phyloP scores from a whole-genome alignment of 2,329 filamentous ascomycete genomes.

The Colletotrichum higginsianum region DNA sequence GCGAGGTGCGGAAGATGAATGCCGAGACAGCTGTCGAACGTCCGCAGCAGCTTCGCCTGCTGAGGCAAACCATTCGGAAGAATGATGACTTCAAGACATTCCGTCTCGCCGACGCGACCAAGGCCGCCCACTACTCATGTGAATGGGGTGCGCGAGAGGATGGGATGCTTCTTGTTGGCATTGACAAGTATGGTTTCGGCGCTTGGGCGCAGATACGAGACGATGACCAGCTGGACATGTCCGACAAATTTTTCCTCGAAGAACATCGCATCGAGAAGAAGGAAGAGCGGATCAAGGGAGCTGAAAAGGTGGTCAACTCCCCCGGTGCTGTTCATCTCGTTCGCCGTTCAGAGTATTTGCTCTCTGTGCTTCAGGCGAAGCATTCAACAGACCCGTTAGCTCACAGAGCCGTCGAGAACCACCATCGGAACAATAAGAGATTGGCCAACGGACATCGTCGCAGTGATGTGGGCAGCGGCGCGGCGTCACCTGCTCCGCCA shows the following conservation, averaged over 20 bases:
- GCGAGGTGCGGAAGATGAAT: conserved; percentile 93
- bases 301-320: conserved; percentile 87
- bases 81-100: conserved; percentile 82
- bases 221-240: conserved; percentile 86
- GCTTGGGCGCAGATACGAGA: conserved; percentile 96
- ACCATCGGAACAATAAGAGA: conserved; percentile 96
- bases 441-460: conserved; percentile 73
- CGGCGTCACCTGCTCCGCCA: conserved; percentile 79
- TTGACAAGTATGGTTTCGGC: conserved; percentile 93
- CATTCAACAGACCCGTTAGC: conserved; percentile 83
- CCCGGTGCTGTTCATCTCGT: conserved; percentile 98
- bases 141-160: conserved; percentile 95
- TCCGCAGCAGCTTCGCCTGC: conserved; percentile 87
- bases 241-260: conserved; percentile 94
- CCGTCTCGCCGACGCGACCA: conserved; percentile 90
- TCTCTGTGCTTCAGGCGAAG: conserved; percentile 92
- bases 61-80: conserved; percentile 80
- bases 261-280: conserved; percentile 99
- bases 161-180: conserved; percentile 96
- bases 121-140: conserved; percentile 91
- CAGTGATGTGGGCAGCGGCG: conserved; percentile 71
- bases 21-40: conserved; percentile 95
- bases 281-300: conserved; percentile 85
- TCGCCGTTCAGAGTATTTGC: conserved; percentile 91
- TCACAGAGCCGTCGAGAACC: conserved; percentile 88